phyloP scores from a whole-genome alignment of 192 early-diverging fungal genomes.

The Dispira simplex region DNA sequence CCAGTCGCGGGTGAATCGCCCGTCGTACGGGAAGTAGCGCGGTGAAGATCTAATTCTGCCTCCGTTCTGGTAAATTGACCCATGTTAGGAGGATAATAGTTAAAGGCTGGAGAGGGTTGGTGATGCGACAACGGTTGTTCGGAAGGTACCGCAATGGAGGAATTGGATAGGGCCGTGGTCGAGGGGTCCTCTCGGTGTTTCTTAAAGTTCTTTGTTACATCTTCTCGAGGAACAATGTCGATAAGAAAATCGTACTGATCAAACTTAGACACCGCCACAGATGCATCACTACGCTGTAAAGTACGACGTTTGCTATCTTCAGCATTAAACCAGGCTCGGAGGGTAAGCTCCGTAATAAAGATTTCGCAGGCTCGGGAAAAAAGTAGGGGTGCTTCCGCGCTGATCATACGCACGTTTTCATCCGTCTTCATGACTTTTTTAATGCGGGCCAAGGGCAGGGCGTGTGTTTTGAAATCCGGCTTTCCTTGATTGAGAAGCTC shows the following conservation, averaged over 20 bases:
- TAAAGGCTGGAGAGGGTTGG: too few species aligned
- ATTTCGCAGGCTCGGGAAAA: conserved; percentile 96
- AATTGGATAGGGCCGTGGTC: too few species aligned
- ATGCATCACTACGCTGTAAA: conserved; percentile 81
- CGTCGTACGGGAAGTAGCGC: too few species aligned
- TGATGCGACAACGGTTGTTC: too few species aligned
- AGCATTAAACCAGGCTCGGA: conserved; percentile 73
- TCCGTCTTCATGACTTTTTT: conserved; percentile 99
- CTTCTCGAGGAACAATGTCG: conserved; percentile 91
- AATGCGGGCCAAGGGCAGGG: conserved; percentile 82
- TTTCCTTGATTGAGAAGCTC: conserved; percentile 40
- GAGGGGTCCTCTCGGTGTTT: too few species aligned
- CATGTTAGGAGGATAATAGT: too few species aligned
- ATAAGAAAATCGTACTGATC: conserved; percentile 98
- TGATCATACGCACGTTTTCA: conserved; percentile 83
- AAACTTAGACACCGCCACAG: conserved; percentile 68
- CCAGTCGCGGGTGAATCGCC: too few species aligned
- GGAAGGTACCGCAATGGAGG: too few species aligned
- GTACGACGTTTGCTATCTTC: conserved; percentile 96
- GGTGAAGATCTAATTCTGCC: too few species aligned
- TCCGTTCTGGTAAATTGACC: too few species aligned
- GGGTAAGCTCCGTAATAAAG: conserved; percentile 84
- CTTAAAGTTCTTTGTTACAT: conserved; percentile 13
- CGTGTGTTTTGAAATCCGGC: conserved; percentile 83
- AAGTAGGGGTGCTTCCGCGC: conserved; percentile 73